A percentile compares a stretch with the other conserved stretches of the same genome.
Evolutionary conservation across 495 filamentous ascomycete species (phyloP).

Genomic region (Daldinia grandis): DNA sequence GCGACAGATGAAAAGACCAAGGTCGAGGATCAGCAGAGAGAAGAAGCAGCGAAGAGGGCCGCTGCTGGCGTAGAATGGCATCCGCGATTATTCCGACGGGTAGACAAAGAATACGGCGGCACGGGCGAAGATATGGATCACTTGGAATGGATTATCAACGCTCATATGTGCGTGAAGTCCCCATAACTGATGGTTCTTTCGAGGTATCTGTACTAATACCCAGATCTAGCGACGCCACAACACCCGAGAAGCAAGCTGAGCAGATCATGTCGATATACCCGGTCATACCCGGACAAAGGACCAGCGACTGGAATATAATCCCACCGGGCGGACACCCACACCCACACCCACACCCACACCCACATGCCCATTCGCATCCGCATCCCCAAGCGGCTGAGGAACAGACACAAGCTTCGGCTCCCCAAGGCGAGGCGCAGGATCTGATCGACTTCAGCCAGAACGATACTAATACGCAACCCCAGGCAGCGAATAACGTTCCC

Average conservation of each 20-base stretch:
- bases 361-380: too few relatives aligned
- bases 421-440: conserved; percentile 38
- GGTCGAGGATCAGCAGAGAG: conserved; percentile 90
- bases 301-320: conserved; percentile 50
- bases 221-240: conserved; percentile 62
- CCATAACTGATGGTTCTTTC: not conserved
- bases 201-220: conserved; percentile 40
- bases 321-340: conserved; percentile 44
- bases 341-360: conserved; percentile 11
- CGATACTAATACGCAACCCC: conserved; percentile 18
- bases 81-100: conserved; percentile 80
- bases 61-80: conserved; percentile 90
- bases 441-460: conserved; percentile 59
- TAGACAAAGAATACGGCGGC: conserved; percentile 75
- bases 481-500: not conserved
- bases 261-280: conserved; percentile 90
- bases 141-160: conserved; percentile 94
- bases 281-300: conserved; percentile 78
- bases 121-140: conserved; percentile 83
- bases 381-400: too few relatives aligned
- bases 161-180: conserved; percentile 72
- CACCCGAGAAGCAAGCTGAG: conserved; percentile 76
- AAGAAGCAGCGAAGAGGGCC: conserved; percentile 82
- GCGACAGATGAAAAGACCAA: conserved; percentile 96
- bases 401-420: not conserved